phyloP scores from a whole-genome alignment of 345 rosid species.

The Lumnitzera racemosa region DNA sequence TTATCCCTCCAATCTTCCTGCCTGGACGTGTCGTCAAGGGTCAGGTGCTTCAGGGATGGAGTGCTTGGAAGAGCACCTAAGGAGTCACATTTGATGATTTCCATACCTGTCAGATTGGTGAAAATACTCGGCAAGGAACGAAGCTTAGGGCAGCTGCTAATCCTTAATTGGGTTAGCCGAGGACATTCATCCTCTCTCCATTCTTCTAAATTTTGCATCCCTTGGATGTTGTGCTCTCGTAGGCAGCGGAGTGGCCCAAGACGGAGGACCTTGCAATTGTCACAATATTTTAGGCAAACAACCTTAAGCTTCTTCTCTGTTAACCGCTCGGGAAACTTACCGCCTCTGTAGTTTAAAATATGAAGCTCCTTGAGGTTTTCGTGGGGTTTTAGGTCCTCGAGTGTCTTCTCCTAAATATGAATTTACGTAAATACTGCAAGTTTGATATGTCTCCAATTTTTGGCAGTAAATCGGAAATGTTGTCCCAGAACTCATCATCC shows the following conservation, averaged over 20 bases:
- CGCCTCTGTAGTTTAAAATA: no score
- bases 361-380: slow-evolving; percentile 7
- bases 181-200: slow-evolving; percentile 9
- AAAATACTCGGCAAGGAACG: no score
- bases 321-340: no score
- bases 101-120: no score
- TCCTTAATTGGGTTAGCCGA: no score
- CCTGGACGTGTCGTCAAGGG: no score
- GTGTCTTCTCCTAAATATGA: slow-evolving; percentile 10
- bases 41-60: no score
- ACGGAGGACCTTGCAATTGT: slow-evolving; percentile 8
- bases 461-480: slow-evolving; percentile 13
- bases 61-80: no score
- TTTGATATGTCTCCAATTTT: slow-evolving; percentile 9
- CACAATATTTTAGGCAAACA: slow-evolving; percentile 8
- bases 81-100: no score
- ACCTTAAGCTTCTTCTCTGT: not conserved
- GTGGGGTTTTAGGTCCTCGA: slow-evolving; percentile 17
- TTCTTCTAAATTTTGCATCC: slow-evolving; percentile 10
- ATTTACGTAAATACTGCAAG: slow-evolving; percentile 14
- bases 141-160: no score
- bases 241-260: slow-evolving; percentile 8
- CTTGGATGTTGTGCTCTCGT: slow-evolving; percentile 11
- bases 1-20: no score
- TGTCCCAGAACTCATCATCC: slow-evolving; percentile 14